Evolutionary conservation across 495 filamentous ascomycete genomes (phyloP).

Genomic region (Penicillium waksmanii): DNA sequence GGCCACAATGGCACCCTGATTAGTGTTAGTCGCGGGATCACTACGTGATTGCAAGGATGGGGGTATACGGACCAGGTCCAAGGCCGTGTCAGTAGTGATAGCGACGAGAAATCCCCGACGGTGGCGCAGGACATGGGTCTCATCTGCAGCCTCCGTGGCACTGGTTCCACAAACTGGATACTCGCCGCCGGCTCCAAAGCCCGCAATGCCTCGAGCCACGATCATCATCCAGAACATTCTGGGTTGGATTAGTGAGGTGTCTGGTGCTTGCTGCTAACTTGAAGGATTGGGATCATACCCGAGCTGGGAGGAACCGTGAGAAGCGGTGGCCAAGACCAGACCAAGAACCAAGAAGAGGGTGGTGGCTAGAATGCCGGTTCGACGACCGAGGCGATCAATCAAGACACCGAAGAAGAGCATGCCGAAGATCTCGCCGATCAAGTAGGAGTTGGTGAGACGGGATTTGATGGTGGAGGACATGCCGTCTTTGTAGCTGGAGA

Average conservation of each 20-base stretch:
- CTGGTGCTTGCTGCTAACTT: neutral
- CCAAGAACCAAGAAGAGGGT: conserved; percentile 35
- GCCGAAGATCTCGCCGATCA: conserved; percentile 41
- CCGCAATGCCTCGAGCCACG: conserved; percentile 54
- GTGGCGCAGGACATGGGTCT: conserved; percentile 30
- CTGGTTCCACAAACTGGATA: conserved; percentile 50
- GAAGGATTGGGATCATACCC: conserved; percentile 20
- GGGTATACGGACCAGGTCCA: conserved; percentile 30
- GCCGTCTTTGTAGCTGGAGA: conserved; percentile 28
- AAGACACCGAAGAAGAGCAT: conserved; percentile 40
- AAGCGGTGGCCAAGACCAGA: conserved; percentile 34
- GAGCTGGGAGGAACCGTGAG: conserved; percentile 32
- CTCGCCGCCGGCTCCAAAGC: conserved; percentile 55
- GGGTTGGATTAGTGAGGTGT: neutral
- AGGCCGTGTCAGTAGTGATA: conserved; percentile 35
- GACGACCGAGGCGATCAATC: conserved; percentile 37
- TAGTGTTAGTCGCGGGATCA: neutral
- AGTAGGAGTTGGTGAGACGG: conserved; percentile 37
- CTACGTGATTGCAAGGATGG: neutral
- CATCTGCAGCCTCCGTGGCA: conserved; percentile 53
- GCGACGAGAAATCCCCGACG: conserved; percentile 38
- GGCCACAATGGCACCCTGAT: conserved; percentile 34
- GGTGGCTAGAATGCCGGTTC: conserved; percentile 30
- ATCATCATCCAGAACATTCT: conserved; percentile 61
- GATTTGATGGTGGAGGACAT: conserved; percentile 41